Evolutionary conservation across 805 yeast genomes (phyloP), one percentile per base, ranked within the genome.

Genomic region (Wickerhamomyces canadensis): DNA sequence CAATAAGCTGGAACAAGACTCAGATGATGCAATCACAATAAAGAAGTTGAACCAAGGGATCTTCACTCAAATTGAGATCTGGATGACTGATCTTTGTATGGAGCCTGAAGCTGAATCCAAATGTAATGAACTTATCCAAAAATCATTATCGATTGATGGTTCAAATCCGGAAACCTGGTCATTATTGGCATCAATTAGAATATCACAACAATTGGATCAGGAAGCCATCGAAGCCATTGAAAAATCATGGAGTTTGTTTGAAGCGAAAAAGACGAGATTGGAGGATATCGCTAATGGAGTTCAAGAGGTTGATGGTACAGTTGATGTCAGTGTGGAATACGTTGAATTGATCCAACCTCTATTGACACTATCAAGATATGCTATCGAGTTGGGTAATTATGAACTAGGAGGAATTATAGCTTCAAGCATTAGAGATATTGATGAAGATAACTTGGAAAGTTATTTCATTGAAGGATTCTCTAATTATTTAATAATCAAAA

Each of bases 1-100:
- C 35, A 49, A 60, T 24, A 64, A 65, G 31, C 50, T 68, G 29
- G 61, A 62, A 28, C 42, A 48, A 3, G 55, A 59, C 9, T 37
- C 30, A 12, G 35, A 40, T 4, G 57, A 53, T 14, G 48, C 55
- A 14, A 68, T 68, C 41, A 61, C 74, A 29, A 57, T 72, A 15
- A 74, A 73, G 44, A 84, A 83, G 55, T 55, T 86, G 33, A 77
- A 82, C 45, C 84, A 80, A 54, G 96, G 91, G 0, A 65, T 86
- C 19, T 79, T 91, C 48, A 80, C 96, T 6, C 73, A 82, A 65
- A 84, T 93, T 52, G 98, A 91, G 61, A 83, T 86, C 40, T 89
- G 96, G 96, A 86, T 88, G 97, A 91, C 98, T 1, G 97, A 91
- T 65, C 66, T 89, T 45, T 89, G 98, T 65, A 87, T 89, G 96